Conservation (phyloP, 306 rosid genomes). For the Neltuma alba region DNA sequence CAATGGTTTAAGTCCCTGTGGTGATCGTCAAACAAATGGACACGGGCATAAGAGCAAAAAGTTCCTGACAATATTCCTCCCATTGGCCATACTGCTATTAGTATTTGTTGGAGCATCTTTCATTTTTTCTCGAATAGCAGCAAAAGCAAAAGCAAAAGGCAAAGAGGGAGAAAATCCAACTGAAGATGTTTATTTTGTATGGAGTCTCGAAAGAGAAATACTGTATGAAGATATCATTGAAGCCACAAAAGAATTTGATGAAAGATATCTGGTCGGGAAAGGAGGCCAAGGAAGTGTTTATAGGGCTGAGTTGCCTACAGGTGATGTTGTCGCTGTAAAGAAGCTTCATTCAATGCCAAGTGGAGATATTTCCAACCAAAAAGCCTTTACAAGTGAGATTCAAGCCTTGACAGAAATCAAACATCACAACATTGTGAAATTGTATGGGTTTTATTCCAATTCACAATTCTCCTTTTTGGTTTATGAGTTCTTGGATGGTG, state of each 20-base stretch:
- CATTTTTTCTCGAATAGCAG: neutral
- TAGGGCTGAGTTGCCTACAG: neutral
- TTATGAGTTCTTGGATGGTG: neutral
- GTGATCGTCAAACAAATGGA: no score
- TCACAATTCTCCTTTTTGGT: neutral
- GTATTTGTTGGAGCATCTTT: neutral
- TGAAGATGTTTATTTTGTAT: neutral
- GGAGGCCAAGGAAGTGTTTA: neutral
- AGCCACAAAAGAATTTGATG: neutral
- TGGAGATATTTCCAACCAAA: neutral
- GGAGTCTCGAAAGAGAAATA: neutral
- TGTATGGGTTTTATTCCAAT: neutral
- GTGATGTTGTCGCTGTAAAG: neutral
- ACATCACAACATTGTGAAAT: neutral
- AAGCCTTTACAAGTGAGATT: slow-evolving; percentile 2
- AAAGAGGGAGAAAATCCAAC: neutral
- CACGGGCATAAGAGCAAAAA: no score
- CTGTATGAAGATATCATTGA: neutral
- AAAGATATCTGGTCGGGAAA: neutral
- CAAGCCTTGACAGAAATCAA: neutral
- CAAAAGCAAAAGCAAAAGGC: neutral
- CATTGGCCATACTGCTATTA: no score
- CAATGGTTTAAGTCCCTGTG: no score
- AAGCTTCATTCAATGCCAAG: neutral
- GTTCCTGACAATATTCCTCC: no score